Evolutionary conservation across 805 yeast species (phyloP).

Genomic region (Yarrowia sp.): DNA sequence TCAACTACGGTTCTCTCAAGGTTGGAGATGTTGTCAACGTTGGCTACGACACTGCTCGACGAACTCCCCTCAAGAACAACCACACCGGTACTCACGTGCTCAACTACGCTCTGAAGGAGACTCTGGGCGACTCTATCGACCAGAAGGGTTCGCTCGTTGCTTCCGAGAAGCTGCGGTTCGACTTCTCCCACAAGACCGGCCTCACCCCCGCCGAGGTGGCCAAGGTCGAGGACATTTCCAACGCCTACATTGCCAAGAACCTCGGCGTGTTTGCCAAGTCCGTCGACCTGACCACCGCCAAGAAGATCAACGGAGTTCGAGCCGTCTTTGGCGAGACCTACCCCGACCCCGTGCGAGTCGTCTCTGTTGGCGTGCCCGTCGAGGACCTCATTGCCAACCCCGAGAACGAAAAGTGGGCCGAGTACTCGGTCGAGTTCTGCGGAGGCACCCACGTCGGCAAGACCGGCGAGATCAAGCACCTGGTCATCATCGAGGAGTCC

Average conservation of each 20-base stretch:
- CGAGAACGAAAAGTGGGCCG: conserved; percentile 73
- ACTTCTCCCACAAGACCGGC: conserved; percentile 92
- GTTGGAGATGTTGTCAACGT: conserved; percentile 79
- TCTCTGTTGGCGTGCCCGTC: conserved; percentile 90
- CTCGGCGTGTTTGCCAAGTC: conserved; percentile 81
- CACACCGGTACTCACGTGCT: conserved; percentile 98
- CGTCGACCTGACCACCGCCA: conserved; percentile 76
- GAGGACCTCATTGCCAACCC: conserved; percentile 80
- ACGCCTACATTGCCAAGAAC: conserved; percentile 73
- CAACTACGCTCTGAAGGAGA: conserved; percentile 85
- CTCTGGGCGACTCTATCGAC: conserved; percentile 85
- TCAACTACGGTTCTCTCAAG: conserved; percentile 75
- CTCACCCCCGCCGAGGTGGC: conserved; percentile 72
- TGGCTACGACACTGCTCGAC: conserved; percentile 87
- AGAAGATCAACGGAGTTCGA: conserved; percentile 80
- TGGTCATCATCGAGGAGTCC: conserved; percentile 88
- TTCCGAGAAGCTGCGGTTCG: conserved; percentile 93
- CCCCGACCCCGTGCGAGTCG: conserved; percentile 99
- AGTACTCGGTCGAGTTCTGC: conserved; percentile 90
- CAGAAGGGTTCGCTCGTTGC: conserved; percentile 98
- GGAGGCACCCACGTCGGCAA: conserved; percentile 98
- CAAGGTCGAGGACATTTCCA: conserved; percentile 76
- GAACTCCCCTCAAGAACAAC: conserved; percentile 96
- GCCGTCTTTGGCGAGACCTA: conserved; percentile 99
- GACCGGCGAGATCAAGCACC: conserved; percentile 91